Evolutionary conservation across 1,284 basidiomycete genomes (phyloP), one percentile per base, ranked within the genome.

Genomic region (Taiwanofungus camphoratus): DNA sequence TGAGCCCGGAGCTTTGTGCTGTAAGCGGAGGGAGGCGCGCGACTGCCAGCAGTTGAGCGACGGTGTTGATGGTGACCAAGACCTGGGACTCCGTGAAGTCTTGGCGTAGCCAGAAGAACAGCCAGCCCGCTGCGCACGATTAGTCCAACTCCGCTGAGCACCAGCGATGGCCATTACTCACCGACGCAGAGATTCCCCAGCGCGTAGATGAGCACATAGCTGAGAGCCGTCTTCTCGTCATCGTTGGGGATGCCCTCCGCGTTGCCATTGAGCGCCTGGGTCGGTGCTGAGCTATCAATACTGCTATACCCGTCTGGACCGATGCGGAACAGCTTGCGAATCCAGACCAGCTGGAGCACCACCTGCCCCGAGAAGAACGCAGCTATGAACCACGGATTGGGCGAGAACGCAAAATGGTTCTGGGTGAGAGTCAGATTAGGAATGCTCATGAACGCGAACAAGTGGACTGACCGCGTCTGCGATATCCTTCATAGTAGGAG

Each of bases 381-480:
- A 3, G 56, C 61, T 36, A 67, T 63, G 52, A 65, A 64, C 50
- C 49, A 56, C 0, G 62, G 60, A 45, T 63, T 59, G 18, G 63
- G 61, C 1, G 63, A 67, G 49, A 62, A 64, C 2, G 63, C 65
- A 24, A 59, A 65, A 38, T 66, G 62, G 41, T 66, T 63, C 63
- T 67, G 31, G 13, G 19, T 32, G 19, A 30, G 35, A 15, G 11
- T 32, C 19, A 21, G 26, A 3, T 12, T 16, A 27, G 3, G 3
- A 3, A 41, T 21, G 19, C 5, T 6, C 2, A n/a, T 27, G 18
- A 21, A 18, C 15, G 37, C 12, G 38, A n/a, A 19, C 26, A 32
- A 29, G 8, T 29, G 9, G 32, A 53, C 62, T 23, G 29, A 65
- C 64, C 23, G 53, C 56, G 29, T 65, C 62, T 3, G 63, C 61